phyloP scores from a whole-genome alignment of 495 filamentous ascomycete genomes.

The Parathielavia hyrcaniae region DNA sequence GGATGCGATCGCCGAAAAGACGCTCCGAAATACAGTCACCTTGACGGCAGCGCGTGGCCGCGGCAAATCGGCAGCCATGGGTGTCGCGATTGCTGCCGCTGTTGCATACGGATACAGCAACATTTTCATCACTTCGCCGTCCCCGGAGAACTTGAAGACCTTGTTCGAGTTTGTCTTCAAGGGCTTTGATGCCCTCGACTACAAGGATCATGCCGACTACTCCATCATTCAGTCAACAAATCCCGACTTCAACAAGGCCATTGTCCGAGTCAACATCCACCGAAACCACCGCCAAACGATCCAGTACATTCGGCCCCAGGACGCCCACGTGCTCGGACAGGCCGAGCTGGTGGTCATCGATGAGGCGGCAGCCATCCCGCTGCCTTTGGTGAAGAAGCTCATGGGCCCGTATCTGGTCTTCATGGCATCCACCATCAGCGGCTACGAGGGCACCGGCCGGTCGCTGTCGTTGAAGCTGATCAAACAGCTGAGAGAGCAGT shows the following conservation, averaged over 20 bases:
- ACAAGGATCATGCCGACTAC: slow-evolving; percentile 92
- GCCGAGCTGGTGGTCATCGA: slow-evolving; percentile 96
- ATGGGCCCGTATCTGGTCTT: slow-evolving; percentile 99
- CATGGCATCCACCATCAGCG: slow-evolving; percentile 99
- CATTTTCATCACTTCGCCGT: slow-evolving; percentile 98
- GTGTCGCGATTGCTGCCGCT: slow-evolving; percentile 88
- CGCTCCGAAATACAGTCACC: slow-evolving; percentile 84
- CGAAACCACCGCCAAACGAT: slow-evolving; percentile 96
- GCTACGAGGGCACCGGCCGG: slow-evolving; percentile 95
- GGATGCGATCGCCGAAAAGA: slow-evolving; percentile 95
- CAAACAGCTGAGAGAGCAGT: slow-evolving; percentile 93
- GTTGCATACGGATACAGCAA: slow-evolving; percentile 97
- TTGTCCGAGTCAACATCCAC: slow-evolving; percentile 94
- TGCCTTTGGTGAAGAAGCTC: slow-evolving; percentile 85
- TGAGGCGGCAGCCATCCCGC: slow-evolving; percentile 93
- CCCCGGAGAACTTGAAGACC: slow-evolving; percentile 96
- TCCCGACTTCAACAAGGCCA: slow-evolving; percentile 97
- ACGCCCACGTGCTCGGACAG: slow-evolving; percentile 89
- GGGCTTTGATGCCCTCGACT: slow-evolving; percentile 89
- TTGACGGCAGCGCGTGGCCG: slow-evolving; percentile 91
- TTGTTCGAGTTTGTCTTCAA: slow-evolving; percentile 98
- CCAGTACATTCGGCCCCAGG: slow-evolving; percentile 95
- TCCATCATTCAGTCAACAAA: slow-evolving; percentile 98
- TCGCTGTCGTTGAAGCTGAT: slow-evolving; percentile 95
- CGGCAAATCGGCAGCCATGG: slow-evolving; percentile 93